Base-by-base conservation (phyloP, 371 early-diverging fungal species). In the Nematocida major region DNA sequence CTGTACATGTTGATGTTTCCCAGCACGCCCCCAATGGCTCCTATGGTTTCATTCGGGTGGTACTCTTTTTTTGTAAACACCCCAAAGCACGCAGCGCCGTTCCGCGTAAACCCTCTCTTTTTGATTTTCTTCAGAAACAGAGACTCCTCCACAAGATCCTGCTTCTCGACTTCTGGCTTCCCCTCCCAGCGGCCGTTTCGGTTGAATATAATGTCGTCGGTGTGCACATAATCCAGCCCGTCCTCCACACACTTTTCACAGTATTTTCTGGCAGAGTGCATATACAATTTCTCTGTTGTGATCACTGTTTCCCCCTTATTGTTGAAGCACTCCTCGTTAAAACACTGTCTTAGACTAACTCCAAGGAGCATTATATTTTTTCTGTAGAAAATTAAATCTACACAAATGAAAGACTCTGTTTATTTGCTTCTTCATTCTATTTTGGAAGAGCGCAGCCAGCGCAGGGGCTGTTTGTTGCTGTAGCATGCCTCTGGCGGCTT, bases 351-450 rank as follows among this genome's bases (percentile, higher is more conserved):
- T 20, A 73, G 34, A 3, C 76, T 40, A 39, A 48, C 48, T 24
- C 63, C 20, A 48, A 63, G 66, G 49, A 65, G 65, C 76, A 73
- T 73, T 32, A 39, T 42, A 63, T 47, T 49, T 73, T 73, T 73
- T 63, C 22, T 61, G 9, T 7, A n/a, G 68, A 34, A 24, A 59
- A 49, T 62, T 62, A 73, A 73, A 73, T 73, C 69, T 18, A 18
- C 24, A 22, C 45, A 59, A 38, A 65, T 53, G 30, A 59, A 26
- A 39, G 20, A 13, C 30, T n/a, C 4, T 18, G n/a, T 20, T 54
- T 54, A 54, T 54, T 54, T 28, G 54, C 54, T 54, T 28, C 34
- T 54, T 24, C 54, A 13, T 9, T 28, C 54, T 28, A 34, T 54
- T 54, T 32, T 54, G 34, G 54, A 54, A 54, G 54, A 54, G 24